phyloP scores from a whole-genome alignment of 768 basidiomycete genomes.

The Mycena pura region DNA sequence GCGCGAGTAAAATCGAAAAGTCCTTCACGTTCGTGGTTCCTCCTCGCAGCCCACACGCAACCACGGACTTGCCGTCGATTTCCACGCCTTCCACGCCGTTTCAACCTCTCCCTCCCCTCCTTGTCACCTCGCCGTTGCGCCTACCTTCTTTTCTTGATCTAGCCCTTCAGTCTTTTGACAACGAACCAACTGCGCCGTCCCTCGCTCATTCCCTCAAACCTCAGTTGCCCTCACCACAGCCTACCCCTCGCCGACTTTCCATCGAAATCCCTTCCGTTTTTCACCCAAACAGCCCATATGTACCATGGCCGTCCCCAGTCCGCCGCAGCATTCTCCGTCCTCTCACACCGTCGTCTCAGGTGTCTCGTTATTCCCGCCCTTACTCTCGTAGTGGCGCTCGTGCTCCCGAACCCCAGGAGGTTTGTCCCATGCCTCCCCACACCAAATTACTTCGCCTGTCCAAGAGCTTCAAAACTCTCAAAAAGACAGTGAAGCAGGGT shows the following conservation, averaged over 20 bases:
- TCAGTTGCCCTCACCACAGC: constrained; percentile 6
- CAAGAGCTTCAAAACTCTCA: constrained; percentile 40
- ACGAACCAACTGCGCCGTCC: constrained; percentile 11
- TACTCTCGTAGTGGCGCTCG: constrained; percentile 46
- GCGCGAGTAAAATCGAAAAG: constrained; percentile 6
- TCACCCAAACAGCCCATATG: constrained; percentile 63
- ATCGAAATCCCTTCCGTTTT: constrained; percentile 46
- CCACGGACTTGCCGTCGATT: not conserved
- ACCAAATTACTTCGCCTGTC: constrained; percentile 33
- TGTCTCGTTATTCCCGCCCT: constrained; percentile 40
- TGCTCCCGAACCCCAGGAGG: constrained; percentile 46
- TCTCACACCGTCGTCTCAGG: constrained; percentile 42
- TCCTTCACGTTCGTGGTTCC: too few relatives aligned
- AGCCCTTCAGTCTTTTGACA: constrained; percentile 27
- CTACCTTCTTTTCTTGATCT: constrained; percentile 45
- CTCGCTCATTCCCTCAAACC: constrained; percentile 15
- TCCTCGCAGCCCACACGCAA: constrained; percentile 5
- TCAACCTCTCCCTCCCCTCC: constrained; percentile 29
- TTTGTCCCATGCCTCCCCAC: constrained; percentile 17
- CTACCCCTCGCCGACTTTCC: constrained; percentile 28
- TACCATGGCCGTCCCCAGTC: constrained; percentile 53
- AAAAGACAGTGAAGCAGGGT: constrained; percentile 33
- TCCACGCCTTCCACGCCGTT: constrained; percentile 27
- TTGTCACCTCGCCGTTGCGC: constrained; percentile 45
- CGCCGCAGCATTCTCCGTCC: constrained; percentile 52